Evolutionary conservation across 2,329 filamentous ascomycete genomes (phyloP).

Genomic region (Hymenoscyphus albidus): DNA sequence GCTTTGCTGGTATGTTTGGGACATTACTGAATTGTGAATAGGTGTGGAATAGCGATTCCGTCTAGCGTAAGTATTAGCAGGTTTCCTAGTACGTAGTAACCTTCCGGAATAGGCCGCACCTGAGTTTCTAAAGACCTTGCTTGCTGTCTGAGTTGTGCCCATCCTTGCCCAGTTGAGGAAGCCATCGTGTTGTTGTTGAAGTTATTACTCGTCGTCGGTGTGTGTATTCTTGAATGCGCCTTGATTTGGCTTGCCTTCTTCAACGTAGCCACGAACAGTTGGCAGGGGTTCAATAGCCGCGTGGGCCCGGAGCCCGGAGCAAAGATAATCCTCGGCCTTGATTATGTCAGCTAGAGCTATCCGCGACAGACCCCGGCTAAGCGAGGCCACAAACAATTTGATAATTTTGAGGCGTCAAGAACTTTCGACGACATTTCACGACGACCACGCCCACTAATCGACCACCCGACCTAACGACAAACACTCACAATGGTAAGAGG

Average conservation of each 20-base stretch:
- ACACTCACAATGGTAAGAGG: conserved; percentile 23
- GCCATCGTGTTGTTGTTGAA: conserved; percentile 23
- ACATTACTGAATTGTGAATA: conserved; percentile 90
- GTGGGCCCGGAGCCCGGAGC: not conserved
- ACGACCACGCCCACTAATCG: conserved; percentile 13
- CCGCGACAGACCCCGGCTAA: not conserved
- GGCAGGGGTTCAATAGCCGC: not conserved
- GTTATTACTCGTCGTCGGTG: not conserved
- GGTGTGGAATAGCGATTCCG: conserved; percentile 74
- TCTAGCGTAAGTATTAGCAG: conserved; percentile 49
- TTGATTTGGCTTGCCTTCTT: not conserved
- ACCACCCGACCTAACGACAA: conserved; percentile 23
- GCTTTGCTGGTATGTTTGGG: conserved; percentile 74
- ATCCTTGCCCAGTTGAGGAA: conserved; percentile 50
- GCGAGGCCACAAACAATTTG: conserved; percentile 2
- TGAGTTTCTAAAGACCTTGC: conserved; percentile 85
- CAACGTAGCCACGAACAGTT: conserved; percentile 5
- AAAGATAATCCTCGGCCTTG: not conserved
- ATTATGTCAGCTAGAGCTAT: not conserved
- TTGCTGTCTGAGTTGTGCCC: conserved; percentile 93
- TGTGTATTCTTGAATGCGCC: not conserved
- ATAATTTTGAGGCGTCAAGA: conserved; percentile 10
- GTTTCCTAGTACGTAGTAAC: not conserved
- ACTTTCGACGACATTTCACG: conserved; percentile 8
- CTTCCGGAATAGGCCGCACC: conserved; percentile 47